Base-by-base conservation (phyloP, 2,329 filamentous ascomycete genomes). In the Apiospora pterosperma region DNA sequence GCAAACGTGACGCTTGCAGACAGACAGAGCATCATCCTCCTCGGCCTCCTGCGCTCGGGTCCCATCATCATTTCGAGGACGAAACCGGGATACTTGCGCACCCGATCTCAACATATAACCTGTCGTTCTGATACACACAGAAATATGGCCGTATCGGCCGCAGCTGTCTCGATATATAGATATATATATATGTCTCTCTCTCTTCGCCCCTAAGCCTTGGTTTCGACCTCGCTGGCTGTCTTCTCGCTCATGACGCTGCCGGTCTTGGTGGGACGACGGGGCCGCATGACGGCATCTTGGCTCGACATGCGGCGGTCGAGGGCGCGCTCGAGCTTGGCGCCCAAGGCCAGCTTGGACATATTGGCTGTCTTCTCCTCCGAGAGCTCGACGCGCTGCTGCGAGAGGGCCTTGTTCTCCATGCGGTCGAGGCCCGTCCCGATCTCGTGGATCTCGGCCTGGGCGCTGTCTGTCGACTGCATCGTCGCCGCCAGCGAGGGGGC, bases 251-350 rank as follows among this genome's bases (percentile, higher is more conserved):
- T 21, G 60, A 34, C 38, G 60, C 38, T 19, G 36, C 23, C 39
- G 36, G 38, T 23, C 38, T 36, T 55, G n/a, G 71, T 80, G 73
- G 73, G 79, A 78, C 75, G 82, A 74, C 81, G 78, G 25, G 82
- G 86, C 68, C 90, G 88, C 84, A 96, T 94, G 77, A 92, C 90
- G 69, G 94, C 94, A 73, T 97, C 94, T 78, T 97, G 94, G 70
- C 91, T 82, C 34, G 87, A 90, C 93, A 97, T 96, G 73, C 94
- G 88, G 69, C 93, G 86, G 70, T 90, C 90, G 63, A 97, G 87
- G 25, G 94, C 93, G 66, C 94, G 89, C 76, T 97, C 93, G 44
- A 97, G 87, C 81, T 97, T 97, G 66, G 93, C 93, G 59, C 93
- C 92, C 62, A 97, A 86, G 41, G 93, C 93, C 65, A 97, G 85